Evolutionary conservation across 2,329 filamentous ascomycete genomes (phyloP).

Genomic region (Diplodia corticola): DNA sequence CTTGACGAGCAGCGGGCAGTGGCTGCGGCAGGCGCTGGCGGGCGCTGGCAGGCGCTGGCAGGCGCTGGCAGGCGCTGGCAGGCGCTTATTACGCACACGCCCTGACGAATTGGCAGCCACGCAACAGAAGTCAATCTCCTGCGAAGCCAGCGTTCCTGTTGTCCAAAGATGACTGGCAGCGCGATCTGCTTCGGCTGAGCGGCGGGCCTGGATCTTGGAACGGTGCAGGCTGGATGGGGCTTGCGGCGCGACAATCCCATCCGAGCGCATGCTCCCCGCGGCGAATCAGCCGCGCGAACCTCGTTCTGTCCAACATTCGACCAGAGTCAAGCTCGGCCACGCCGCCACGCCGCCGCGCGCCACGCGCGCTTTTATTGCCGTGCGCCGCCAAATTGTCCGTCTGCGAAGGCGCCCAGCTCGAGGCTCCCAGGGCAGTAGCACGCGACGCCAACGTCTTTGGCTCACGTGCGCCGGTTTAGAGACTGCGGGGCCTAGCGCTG

Average conservation of each 20-base stretch:
- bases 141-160: background rate
- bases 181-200: constrained; percentile 1
- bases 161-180: constrained; percentile 8
- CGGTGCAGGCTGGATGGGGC: background rate
- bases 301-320: background rate
- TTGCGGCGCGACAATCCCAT: background rate
- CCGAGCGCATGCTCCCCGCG: constrained; percentile 6
- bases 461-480: background rate
- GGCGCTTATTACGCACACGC: too few species aligned
- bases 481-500: constrained; percentile 19
- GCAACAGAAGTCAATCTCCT: background rate
- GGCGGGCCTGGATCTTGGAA: constrained; percentile 13
- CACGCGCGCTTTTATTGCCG: background rate
- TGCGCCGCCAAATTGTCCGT: background rate
- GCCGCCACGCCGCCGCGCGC: background rate
- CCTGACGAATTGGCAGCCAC: background rate
- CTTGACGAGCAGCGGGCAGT: background rate
- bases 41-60: background rate
- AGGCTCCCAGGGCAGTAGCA: background rate
- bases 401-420: background rate
- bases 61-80: background rate
- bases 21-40: background rate
- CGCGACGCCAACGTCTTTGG: background rate
- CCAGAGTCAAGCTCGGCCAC: background rate
- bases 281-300: background rate